Evolutionary conservation across 2,329 filamentous ascomycete genomes (phyloP).

Genomic region (Exophiala viscosa): DNA sequence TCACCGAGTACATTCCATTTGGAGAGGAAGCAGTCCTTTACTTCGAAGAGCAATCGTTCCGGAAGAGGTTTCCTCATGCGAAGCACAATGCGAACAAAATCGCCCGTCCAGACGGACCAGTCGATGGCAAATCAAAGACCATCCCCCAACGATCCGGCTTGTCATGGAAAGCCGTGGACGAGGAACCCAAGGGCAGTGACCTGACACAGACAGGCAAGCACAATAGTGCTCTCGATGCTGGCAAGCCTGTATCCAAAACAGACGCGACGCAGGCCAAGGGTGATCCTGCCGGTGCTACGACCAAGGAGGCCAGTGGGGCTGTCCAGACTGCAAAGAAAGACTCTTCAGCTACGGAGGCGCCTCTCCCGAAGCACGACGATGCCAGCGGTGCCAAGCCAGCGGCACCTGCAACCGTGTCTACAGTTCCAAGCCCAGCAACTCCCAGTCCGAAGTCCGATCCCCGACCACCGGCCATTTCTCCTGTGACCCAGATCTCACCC

Average conservation of each 20-base stretch:
- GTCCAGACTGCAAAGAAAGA: conserved; percentile 36
- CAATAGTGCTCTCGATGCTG: conserved; percentile 40
- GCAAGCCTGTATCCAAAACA: conserved; percentile 16
- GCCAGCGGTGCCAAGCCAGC: conserved; percentile 28
- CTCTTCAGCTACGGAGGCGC: conserved; percentile 26
- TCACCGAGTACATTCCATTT: conserved; percentile 93
- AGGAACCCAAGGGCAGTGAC: conserved; percentile 57
- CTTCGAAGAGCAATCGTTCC: conserved; percentile 91
- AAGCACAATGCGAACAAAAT: conserved; percentile 51
- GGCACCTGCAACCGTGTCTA: conserved; percentile 15
- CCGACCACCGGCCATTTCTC: conserved; percentile 40
- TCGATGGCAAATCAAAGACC: conserved; percentile 69
- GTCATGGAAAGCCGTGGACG: conserved; percentile 71
- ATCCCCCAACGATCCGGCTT: conserved; percentile 84
- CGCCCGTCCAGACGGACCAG: conserved; percentile 42
- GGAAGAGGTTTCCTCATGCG: conserved; percentile 70
- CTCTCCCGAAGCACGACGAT: conserved; percentile 27
- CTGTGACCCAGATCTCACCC: conserved; percentile 68
- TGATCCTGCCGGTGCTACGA: conserved; percentile 18
- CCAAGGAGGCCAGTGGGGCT: conserved; percentile 32
- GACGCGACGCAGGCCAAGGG: conserved; percentile 13
- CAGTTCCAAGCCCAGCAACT: conserved; percentile 40
- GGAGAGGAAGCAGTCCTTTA: conserved; percentile 93
- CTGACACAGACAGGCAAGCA: conserved; percentile 49
- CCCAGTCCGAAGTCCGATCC: conserved; percentile 33